phyloP scores from a whole-genome alignment of 768 basidiomycete genomes.

The Amanita molliuscula region DNA sequence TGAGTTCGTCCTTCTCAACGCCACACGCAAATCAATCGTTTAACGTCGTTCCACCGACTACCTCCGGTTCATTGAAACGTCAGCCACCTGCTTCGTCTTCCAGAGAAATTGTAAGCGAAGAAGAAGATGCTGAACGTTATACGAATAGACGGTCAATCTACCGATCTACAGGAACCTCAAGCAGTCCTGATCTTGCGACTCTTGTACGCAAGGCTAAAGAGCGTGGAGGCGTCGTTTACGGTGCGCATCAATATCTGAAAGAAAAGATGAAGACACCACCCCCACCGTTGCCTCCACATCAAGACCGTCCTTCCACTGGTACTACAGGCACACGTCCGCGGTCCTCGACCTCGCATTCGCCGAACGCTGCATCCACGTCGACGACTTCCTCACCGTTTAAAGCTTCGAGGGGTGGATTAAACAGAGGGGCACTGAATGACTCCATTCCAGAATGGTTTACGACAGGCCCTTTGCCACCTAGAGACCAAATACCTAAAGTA shows the following conservation, averaged over 20 bases:
- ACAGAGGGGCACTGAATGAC: conserved; percentile 8
- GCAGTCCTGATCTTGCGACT: conserved; percentile 86
- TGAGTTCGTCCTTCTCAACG: conserved; percentile 29
- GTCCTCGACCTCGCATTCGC: conserved; percentile 30
- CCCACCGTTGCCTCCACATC: conserved; percentile 32
- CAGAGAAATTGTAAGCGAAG: conserved; percentile 52
- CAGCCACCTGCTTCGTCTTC: conserved; percentile 42
- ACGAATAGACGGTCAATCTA: conserved; percentile 80
- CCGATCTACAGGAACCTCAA: conserved; percentile 79
- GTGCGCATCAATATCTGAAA: conserved; percentile 19
- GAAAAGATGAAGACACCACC: conserved; percentile 25
- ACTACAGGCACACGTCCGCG: conserved; percentile 10
- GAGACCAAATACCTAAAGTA: conserved; percentile 25
- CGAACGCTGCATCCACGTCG: conserved; percentile 15
- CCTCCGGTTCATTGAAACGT: conserved; percentile 30
- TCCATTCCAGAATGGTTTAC: conserved; percentile 34
- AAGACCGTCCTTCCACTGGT: conserved; percentile 17
- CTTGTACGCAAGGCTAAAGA: conserved; percentile 78
- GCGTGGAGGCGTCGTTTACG: conserved; percentile 33
- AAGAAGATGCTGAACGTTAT: conserved; percentile 59
- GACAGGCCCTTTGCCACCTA: conserved; percentile 33
- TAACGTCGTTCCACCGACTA: conserved; percentile 61
- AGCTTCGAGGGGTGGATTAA: conserved; percentile 17
- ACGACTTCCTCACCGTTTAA: conserved; percentile 24
- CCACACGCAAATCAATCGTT: conserved; percentile 46